These are phyloP conservation scores for Paramecium tetraurelia DNA, from an alignment of 73 alveolate species.

Conservation along the genomic window DNA sequence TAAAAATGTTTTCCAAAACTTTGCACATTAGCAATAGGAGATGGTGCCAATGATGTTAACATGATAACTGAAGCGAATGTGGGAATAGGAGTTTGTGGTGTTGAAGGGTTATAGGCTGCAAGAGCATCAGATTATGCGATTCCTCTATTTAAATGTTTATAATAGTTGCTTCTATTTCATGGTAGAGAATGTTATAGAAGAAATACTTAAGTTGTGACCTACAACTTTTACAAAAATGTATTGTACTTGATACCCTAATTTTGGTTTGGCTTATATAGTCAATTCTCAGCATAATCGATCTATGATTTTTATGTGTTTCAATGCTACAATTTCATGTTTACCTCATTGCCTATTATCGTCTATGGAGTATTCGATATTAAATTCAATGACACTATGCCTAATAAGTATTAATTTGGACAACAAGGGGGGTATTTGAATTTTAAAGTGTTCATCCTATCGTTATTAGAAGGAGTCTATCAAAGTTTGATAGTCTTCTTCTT, in stretches of 20 bases:
- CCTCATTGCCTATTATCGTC: slow-evolving; percentile 87
- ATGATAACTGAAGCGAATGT: slow-evolving; percentile 91
- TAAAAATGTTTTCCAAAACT: slow-evolving; percentile 63
- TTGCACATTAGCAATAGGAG: slow-evolving; percentile 92
- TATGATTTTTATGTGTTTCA: slow-evolving; percentile 63
- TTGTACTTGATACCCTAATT: slow-evolving; percentile 77
- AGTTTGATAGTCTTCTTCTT: neutral
- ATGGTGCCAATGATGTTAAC: slow-evolving; percentile 96
- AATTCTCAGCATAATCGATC: slow-evolving; percentile 80
- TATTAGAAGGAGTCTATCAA: neutral
- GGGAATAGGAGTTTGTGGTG: slow-evolving; percentile 82
- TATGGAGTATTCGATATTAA: slow-evolving; percentile 74
- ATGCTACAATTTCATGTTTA: slow-evolving; percentile 72
- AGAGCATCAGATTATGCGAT: slow-evolving; percentile 89
- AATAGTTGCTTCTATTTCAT: slow-evolving; percentile 80
- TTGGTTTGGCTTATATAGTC: slow-evolving; percentile 80
- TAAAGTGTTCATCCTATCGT: neutral
- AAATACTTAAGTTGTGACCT: slow-evolving; percentile 75
- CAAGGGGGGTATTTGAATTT: neutral
- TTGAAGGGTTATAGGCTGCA: slow-evolving; percentile 95
- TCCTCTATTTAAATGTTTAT: slow-evolving; percentile 75
- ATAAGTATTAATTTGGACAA: neutral
- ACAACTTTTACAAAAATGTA: slow-evolving; percentile 82
- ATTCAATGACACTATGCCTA: neutral
- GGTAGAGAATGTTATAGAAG: slow-evolving; percentile 88